Conservation (phyloP, 1,139 yeast genomes). For the Chernovozyma sophiae-reginae region DNA sequence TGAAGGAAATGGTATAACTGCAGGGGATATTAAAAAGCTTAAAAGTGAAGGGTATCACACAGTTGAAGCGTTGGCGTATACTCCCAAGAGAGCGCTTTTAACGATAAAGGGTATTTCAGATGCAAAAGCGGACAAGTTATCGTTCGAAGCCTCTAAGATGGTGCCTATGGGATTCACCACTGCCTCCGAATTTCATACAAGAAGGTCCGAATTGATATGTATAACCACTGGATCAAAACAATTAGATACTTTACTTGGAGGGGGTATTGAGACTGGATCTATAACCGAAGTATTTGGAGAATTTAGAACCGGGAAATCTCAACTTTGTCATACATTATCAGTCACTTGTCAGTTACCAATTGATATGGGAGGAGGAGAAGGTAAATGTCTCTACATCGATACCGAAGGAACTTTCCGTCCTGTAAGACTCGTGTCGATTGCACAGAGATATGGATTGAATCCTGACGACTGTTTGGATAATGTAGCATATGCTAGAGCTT, state of each 20-base stretch:
- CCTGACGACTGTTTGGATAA: slow-evolving; percentile 95
- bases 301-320: slow-evolving; percentile 96
- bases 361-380: slow-evolving; percentile 99
- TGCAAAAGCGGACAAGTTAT: slow-evolving; percentile 85
- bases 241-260: slow-evolving; percentile 88
- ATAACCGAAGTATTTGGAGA: slow-evolving; percentile 97
- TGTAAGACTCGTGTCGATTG: slow-evolving; percentile 81
- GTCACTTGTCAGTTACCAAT: slow-evolving; percentile 96
- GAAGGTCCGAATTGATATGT: slow-evolving; percentile 87
- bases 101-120: slow-evolving; percentile 91
- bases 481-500: slow-evolving; percentile 96
- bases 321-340: slow-evolving; percentile 92
- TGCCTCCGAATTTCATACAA: slow-evolving; percentile 88
- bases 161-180: slow-evolving; percentile 98
- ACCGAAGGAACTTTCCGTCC: slow-evolving; percentile 98
- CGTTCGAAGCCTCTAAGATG: slow-evolving; percentile 76
- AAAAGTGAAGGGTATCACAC: slow-evolving; percentile 84
- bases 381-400: slow-evolving; percentile 92
- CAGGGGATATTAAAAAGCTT: slow-evolving; percentile 74
- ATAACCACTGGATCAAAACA: slow-evolving; percentile 95
- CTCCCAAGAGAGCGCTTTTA: slow-evolving; percentile 71
- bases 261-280: slow-evolving; percentile 97
- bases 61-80: slow-evolving; percentile 87
- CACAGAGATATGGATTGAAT: slow-evolving; percentile 85
- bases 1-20: slow-evolving; percentile 84